Base-by-base conservation (phyloP, 345 rosid species). In the Xanthoceras sorbifolium region DNA sequence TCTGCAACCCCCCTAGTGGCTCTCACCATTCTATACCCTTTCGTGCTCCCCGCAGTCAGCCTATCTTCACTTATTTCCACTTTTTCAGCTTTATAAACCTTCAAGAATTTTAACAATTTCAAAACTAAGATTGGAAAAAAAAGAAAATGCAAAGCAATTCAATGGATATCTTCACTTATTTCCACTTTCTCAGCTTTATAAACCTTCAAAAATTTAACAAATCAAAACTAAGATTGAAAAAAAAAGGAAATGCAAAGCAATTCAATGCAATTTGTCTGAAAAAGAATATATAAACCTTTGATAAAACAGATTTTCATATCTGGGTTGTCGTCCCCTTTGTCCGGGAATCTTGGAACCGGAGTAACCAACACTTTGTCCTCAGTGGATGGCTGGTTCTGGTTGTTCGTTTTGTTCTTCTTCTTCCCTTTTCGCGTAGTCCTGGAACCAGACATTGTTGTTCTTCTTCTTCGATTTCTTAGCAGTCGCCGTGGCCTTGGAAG, bases 11-110 rank as follows among this genome's bases (percentile, higher is more conserved):
- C 98, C 78, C 99, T 88, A 0, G 99, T 93, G 34, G 99, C 90
- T 69, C 99, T 88, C 85, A 92, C 99, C 99, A 96, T 92, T 73
- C 99, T 89, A 18, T 96, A 93, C 9, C 99, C 99, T 76, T 96
- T 96, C 12, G 89, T 79, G 78, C 98, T 96, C 50, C 93, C 98
- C 1, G 99, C 98, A 59, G 84, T 90, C 80, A 93, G 52, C 61
- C 98, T 87, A 76, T 96, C 98, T 44, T 93, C 99, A 28, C 88
- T 88, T 46, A 96, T 31, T 76, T 96, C 99, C 29, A 93, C 99
- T 82, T 93, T 96, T 86, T 96, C 99, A 1, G 99, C 99, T 80
- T 96, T 96, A 82, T 91, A 92, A 4, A 90, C 97, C 82, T 91
- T 92, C 0, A 73, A 12, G 2, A 57, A n/a, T n/a, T n/a, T n/a